Evolutionary conservation across 768 basidiomycete species (phyloP).

Genomic region (Amanita pallidorosea): DNA sequence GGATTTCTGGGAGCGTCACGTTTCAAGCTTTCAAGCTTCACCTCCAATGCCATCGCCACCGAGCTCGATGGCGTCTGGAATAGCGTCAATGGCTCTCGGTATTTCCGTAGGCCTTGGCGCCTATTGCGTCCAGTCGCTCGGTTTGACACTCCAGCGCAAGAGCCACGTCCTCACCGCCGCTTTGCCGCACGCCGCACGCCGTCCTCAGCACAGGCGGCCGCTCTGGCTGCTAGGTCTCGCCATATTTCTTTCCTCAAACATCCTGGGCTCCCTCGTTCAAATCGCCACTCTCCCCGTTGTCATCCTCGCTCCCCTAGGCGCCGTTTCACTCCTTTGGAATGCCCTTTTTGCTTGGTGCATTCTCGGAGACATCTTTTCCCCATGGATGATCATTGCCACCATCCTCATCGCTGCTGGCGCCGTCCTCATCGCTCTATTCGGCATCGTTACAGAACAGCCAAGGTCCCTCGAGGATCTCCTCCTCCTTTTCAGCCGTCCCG

Average conservation of each 20-base stretch:
- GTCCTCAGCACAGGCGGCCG: conserved; percentile 72
- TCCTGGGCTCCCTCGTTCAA: conserved; percentile 83
- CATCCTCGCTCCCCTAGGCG: conserved; percentile 88
- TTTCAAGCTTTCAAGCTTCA: no score
- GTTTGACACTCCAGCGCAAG: conserved; percentile 88
- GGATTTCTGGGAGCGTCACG: no score
- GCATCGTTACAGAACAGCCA: conserved; percentile 82
- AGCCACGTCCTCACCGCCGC: conserved; percentile 80
- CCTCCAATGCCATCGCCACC: no score
- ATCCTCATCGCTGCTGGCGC: conserved; percentile 83
- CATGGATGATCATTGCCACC: conserved; percentile 80
- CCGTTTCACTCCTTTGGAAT: conserved; percentile 90
- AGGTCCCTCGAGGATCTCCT: conserved; percentile 82
- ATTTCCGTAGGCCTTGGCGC: conserved; percentile 63
- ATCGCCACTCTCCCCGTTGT: conserved; percentile 92
- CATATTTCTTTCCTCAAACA: conserved; percentile 82
- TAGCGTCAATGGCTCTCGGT: conserved; percentile 26
- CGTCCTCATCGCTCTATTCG: conserved; percentile 82
- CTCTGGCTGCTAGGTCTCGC: conserved; percentile 83
- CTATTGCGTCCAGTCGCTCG: conserved; percentile 82
- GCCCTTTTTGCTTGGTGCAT: conserved; percentile 82
- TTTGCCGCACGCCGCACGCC: conserved; percentile 51
- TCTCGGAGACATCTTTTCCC: conserved; percentile 78
- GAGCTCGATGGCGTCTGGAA: no score
- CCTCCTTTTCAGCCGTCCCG: conserved; percentile 56